Evolutionary conservation across 225 moss, liverwort and hornwort genomes (phyloP).

Genomic region (Straminergon stramineum): DNA sequence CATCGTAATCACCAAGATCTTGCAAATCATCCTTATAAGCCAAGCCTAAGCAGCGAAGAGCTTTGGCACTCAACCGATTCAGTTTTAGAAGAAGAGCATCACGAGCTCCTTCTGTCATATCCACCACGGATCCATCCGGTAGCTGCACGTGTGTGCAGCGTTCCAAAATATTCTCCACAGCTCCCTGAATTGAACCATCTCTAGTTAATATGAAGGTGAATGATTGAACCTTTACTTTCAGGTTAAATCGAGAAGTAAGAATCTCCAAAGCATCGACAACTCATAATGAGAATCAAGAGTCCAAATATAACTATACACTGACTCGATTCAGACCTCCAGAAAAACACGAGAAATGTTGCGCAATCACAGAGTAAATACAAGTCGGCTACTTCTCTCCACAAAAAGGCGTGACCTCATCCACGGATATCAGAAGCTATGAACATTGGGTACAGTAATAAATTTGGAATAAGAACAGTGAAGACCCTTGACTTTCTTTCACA

Average conservation of each 20-base stretch:
- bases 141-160: slow-evolving; percentile 62
- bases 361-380: neutral
- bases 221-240: neutral
- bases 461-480: neutral
- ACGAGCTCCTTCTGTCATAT: slow-evolving; percentile 55
- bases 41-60: slow-evolving; percentile 79
- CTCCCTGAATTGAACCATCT: slow-evolving; percentile 47
- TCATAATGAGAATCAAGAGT: neutral
- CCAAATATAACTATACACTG: neutral
- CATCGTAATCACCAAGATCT: slow-evolving; percentile 61
- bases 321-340: neutral
- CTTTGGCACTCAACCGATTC: slow-evolving; percentile 56
- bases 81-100: slow-evolving; percentile 47
- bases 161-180: slow-evolving; percentile 82
- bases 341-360: neutral
- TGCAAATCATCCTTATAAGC: slow-evolving; percentile 83
- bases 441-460: neutral
- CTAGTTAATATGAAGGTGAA: neutral
- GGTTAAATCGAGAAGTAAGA: neutral
- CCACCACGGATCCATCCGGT: slow-evolving; percentile 50
- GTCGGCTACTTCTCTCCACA: neutral
- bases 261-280: neutral
- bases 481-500: neutral
- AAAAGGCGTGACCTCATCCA: neutral
- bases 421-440: neutral